Conservation (phyloP, 2,329 filamentous ascomycete genomes). For the Talaromyces rugulosus region DNA sequence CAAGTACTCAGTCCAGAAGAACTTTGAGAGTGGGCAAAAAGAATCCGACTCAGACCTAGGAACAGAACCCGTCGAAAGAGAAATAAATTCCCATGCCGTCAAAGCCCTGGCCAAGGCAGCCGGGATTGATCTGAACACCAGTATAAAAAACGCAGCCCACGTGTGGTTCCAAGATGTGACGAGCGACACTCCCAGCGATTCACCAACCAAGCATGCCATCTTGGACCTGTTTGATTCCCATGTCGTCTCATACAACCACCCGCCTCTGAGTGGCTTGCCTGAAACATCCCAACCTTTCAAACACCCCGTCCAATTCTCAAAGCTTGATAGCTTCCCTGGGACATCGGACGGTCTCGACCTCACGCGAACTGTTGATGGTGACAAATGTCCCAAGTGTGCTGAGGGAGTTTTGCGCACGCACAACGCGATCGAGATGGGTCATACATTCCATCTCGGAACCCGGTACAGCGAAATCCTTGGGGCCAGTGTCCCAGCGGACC, state of each 20-base stretch:
- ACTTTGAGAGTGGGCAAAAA: conserved; percentile 4
- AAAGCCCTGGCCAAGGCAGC: conserved; percentile 51
- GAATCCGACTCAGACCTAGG: conserved; percentile 6
- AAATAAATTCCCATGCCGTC: conserved; percentile 59
- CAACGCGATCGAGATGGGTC: conserved; percentile 81
- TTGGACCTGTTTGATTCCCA: conserved; percentile 39
- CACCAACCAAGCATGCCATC: conserved; percentile 15
- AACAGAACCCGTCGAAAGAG: conserved; percentile 30
- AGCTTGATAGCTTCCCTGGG: conserved; percentile 34
- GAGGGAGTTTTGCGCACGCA: conserved; percentile 60
- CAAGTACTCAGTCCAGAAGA: conserved; percentile 34
- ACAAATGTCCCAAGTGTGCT: conserved; percentile 68
- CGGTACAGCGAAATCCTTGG: conserved; percentile 75
- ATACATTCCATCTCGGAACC: conserved; percentile 91
- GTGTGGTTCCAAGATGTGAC: conserved; percentile 49
- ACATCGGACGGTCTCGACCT: conserved; percentile 55
- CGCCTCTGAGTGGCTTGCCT: conserved; percentile 34
- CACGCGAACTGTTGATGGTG: conserved; percentile 61
- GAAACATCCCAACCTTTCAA: conserved; percentile 22
- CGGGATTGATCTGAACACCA: conserved; percentile 65
- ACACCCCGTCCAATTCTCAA: conserved; percentile 31
- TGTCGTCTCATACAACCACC: conserved; percentile 35
- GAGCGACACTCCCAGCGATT: conserved; percentile 15
- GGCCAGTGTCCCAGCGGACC: conserved; percentile 54
- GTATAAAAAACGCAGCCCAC: conserved; percentile 57